Percentiles rank a stretch among this genome's conserved stretches.
Evolutionary conservation across 352 stramenopile genomes (phyloP).

Genomic region (Globisporangium acanthophoron): DNA sequence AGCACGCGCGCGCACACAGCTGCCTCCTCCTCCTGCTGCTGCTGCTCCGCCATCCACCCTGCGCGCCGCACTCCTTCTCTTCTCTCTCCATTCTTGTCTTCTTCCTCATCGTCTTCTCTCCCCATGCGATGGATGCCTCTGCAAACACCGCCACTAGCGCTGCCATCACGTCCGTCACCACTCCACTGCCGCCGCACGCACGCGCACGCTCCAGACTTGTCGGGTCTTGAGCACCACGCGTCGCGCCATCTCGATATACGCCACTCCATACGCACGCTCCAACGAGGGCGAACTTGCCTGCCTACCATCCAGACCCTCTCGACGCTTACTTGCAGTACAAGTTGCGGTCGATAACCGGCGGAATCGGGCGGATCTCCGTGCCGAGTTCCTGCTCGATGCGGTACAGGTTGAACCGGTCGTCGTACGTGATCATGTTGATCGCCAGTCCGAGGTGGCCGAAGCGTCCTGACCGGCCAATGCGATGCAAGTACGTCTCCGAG

Average conservation of each 20-base stretch:
- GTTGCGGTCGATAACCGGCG: constrained; percentile 96
- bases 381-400: constrained; percentile 98
- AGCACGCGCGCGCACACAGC: no score
- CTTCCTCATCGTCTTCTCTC: not conserved
- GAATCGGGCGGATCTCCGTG: constrained; percentile 99
- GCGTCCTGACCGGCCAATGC: constrained; percentile 97
- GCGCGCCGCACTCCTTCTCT: not conserved
- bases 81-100: not conserved
- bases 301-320: not conserved
- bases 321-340: constrained; percentile 93
- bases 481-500: constrained; percentile 99
- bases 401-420: constrained; percentile 97
- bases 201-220: not conserved
- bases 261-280: not conserved
- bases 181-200: not conserved
- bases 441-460: constrained; percentile 98
- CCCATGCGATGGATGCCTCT: not conserved
- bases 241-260: not conserved
- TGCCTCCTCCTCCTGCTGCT: not conserved
- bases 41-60: not conserved
- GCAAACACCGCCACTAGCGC: no score
- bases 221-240: not conserved
- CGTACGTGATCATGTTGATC: constrained; percentile 99
- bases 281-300: not conserved
- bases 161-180: no score